phyloP scores from a whole-genome alignment of 495 filamentous ascomycete species.

The Pyrenopolyporus hunteri region DNA sequence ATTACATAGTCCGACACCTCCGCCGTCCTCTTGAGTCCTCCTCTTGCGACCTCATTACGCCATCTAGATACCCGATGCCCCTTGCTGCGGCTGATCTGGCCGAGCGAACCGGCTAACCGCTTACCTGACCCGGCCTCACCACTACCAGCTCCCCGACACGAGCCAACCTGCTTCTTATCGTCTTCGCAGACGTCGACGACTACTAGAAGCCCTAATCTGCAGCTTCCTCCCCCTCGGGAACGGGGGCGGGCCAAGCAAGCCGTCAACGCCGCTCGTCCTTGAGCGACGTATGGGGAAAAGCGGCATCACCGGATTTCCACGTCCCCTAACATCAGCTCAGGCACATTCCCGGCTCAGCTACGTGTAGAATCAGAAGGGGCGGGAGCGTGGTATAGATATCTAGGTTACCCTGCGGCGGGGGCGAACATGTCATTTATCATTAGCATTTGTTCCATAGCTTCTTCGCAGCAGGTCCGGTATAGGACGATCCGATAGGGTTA shows the following conservation, averaged over 20 bases:
- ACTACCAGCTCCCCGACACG: neutral
- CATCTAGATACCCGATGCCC: slow-evolving; percentile 15
- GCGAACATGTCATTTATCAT: slow-evolving; percentile 7
- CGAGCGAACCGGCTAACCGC: slow-evolving; percentile 7
- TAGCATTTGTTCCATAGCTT: neutral
- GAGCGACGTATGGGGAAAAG: neutral
- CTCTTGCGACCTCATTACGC: slow-evolving; percentile 30
- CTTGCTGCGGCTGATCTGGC: slow-evolving; percentile 18
- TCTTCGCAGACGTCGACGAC: neutral
- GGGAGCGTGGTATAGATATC: neutral
- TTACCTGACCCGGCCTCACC: neutral
- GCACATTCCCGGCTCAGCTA: too few relatives aligned
- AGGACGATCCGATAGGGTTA: neutral
- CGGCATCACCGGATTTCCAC: neutral
- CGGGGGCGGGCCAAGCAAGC: neutral
- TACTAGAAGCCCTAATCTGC: slow-evolving; percentile 4
- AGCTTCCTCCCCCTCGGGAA: neutral
- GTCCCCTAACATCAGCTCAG: too few relatives aligned
- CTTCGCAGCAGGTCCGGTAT: neutral
- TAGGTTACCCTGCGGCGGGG: neutral
- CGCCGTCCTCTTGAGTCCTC: slow-evolving; percentile 18
- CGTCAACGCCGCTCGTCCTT: neutral
- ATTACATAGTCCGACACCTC: slow-evolving; percentile 37
- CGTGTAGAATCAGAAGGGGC: slow-evolving; percentile 7
- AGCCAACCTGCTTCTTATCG: neutral